phyloP scores from a whole-genome alignment of 2,329 filamentous ascomycete species.

The Cladosporium sp. region DNA sequence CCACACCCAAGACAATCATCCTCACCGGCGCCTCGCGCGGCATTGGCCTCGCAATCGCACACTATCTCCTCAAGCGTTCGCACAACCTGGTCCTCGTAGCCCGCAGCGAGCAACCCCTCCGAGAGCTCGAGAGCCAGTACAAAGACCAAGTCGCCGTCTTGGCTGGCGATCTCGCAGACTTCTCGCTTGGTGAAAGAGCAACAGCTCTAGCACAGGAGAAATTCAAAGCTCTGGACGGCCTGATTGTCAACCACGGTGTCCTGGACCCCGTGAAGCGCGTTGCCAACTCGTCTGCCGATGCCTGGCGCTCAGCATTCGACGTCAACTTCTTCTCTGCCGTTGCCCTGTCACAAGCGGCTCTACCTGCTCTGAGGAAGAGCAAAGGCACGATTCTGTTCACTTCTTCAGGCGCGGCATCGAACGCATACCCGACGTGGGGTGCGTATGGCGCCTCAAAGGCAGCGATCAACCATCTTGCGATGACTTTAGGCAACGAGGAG shows the following conservation, averaged over 20 bases:
- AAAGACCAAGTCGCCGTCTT: constrained; percentile 51
- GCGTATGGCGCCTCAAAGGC: constrained; percentile 81
- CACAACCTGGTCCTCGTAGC: constrained; percentile 56
- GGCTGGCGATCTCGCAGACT: constrained; percentile 55
- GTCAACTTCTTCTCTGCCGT: constrained; percentile 84
- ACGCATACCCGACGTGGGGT: constrained; percentile 68
- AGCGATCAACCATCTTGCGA: constrained; percentile 72
- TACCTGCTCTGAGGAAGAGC: constrained; percentile 63
- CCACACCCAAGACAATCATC: constrained; percentile 33
- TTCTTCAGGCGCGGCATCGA: constrained; percentile 71
- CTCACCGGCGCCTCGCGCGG: constrained; percentile 62
- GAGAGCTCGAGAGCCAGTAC: constrained; percentile 51
- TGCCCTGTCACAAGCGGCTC: constrained; percentile 69
- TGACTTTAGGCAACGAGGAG: constrained; percentile 72
- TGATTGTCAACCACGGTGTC: constrained; percentile 85
- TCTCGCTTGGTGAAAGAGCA: constrained; percentile 54
- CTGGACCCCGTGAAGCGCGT: constrained; percentile 72
- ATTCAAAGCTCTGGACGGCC: constrained; percentile 67
- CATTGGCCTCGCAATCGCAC: constrained; percentile 59
- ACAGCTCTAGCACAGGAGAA: constrained; percentile 61
- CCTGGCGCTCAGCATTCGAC: constrained; percentile 74
- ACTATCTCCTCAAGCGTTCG: constrained; percentile 52
- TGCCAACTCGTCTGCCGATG: constrained; percentile 61
- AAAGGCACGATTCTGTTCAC: constrained; percentile 72
- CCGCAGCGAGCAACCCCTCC: constrained; percentile 51